phyloP scores from a whole-genome alignment of 2,329 filamentous ascomycete species.

The Apiospora marii region DNA sequence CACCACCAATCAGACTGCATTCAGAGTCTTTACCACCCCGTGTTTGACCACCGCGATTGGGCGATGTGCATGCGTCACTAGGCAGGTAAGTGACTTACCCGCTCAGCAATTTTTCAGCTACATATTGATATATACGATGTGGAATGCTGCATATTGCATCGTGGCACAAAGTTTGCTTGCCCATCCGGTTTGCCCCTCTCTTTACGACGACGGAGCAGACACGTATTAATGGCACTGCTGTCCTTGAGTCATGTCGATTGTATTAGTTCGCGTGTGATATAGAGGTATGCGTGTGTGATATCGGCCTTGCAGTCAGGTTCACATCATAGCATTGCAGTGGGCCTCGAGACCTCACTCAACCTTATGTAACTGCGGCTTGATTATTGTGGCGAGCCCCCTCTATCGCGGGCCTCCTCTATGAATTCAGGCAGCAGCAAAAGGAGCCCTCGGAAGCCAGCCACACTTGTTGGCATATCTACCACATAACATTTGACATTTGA shows the following conservation, averaged over 20 bases:
- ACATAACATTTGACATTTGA: background rate
- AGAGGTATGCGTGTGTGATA: background rate
- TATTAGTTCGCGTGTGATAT: background rate
- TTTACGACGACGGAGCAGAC: background rate
- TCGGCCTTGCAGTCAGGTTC: background rate
- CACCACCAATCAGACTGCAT: background rate
- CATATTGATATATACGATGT: background rate
- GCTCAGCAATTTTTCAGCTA: background rate
- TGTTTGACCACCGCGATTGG: background rate
- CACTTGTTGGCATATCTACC: background rate
- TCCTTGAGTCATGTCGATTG: background rate
- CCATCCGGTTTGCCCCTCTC: background rate
- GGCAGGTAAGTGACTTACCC: background rate
- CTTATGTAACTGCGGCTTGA: background rate
- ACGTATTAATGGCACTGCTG: background rate
- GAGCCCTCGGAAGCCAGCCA: background rate
- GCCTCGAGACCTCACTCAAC: background rate
- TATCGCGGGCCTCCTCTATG: background rate
- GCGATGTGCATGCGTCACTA: background rate
- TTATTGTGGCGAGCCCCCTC: background rate
- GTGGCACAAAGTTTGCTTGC: background rate
- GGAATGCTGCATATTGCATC: conserved; percentile 3
- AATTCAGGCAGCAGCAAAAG: background rate
- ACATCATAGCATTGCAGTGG: background rate
- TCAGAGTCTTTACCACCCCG: background rate